Base-by-base conservation (phyloP, 805 yeast species). In the Pichia ethanolica region DNA sequence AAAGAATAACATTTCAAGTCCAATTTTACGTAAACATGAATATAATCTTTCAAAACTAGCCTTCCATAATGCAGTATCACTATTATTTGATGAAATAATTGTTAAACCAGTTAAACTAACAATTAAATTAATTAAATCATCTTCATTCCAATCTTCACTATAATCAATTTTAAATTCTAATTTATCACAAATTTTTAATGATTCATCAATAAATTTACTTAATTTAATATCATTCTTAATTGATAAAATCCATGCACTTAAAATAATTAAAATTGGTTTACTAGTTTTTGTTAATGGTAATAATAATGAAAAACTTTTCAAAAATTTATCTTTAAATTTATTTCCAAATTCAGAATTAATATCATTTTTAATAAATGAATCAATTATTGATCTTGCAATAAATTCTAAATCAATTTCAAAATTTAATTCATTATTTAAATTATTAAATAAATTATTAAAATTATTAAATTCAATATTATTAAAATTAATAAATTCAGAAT, bases 61-160 rank as follows among this genome's bases (percentile, higher is more conserved):
- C 27, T 53, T 53, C 63, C 63, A 59, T 11, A 51, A 52, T n/a
- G 38, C 35, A 2, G 53, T 47, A 40, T 57, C 56, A 7, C 59
- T 59, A 5, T 49, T 50, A 5, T 55, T 54, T 7, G 62, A 53
- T 1, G 57, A 53, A 7, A 57, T 44, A 25, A 60, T 32, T 5
- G 54, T 48, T 25, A 53, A 57, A 40, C 60, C 53, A 5, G 55
- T 43, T 6, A 59, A 48, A 30, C 54, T 41, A 4, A 52, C 59
- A 7, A 55, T 56, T 14, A 50, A 48, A 26, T 53, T 42, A 5
- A 56, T 42, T 1, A 58, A 42, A 13, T 51, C 53, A n/a, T 41
- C 48, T 35, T 50, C 47, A 5, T 35, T 33, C 27, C 42, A 44
- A 2, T 46, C 27, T n/a, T 6, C 30, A 4, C n/a, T 9, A 13